Evolutionary conservation across 179 eudicot species (phyloP), one percentile per base, ranked within the genome.

Genomic region (Corrigiola litoralis): DNA sequence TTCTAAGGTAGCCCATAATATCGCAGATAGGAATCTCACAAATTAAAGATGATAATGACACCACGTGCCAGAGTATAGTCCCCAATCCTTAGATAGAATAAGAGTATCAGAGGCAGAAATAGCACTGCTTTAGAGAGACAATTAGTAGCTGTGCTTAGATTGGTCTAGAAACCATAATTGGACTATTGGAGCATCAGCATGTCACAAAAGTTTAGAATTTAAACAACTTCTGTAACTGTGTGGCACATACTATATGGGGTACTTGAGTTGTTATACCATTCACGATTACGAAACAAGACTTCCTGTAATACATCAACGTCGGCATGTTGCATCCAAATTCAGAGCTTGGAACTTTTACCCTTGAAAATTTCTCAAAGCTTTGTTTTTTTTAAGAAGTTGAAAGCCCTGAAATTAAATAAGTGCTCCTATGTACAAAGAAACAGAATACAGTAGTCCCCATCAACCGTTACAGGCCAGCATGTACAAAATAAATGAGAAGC

Each of bases 401-500:
- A 61, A 61, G 51, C 2, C 10, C 1, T 16, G 16, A 25, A n/a
- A 60, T 59, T 21, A 61, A 27, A 24, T 23, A 58, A 2, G 16
- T 1, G 12, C 10, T 38, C n/a, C n/a, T n/a, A 38, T 2, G 29
- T 6, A 11, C 23, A 25, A 44, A 4, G n/a, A 28, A 44, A n/a
- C 9, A 44, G 23, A 32, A 67, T 42, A 56, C 29, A 53, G n/a
- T 12, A 65, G 63, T 45, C 37, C 24, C 44, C 41, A 28, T 67
- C 63, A 55, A 44, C 45, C 55, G 52, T 44, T 41, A 67, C 33
- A 46, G 21, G 63, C 23, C 21, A 55, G 54, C 71, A 67, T 67
- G 71, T 42, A 42, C 46, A 55, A 21, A 38, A 42, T 41, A 40
- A 65, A 49, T 44, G n/a, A n/a, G n/a, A 38, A 28, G 45, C 51